Evolutionary conservation across 148 eudicot species (phyloP).

Genomic region (Euryodendron excelsum): DNA sequence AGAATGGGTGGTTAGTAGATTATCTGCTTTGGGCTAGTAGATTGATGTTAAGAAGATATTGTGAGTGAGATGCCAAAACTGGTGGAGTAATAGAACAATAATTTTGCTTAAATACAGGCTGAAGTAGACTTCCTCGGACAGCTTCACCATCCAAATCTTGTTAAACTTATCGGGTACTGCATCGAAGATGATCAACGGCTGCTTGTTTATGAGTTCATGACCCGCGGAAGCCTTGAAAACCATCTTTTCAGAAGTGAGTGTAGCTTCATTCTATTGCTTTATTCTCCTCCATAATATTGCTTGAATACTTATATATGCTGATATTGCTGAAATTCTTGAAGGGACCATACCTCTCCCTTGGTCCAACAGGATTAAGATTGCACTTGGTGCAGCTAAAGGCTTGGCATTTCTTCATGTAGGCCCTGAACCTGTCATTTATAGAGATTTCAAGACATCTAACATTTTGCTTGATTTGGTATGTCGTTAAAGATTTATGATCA

Average conservation of each 20-base stretch:
- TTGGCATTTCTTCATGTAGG: slow-evolving; percentile 85
- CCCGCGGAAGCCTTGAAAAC: slow-evolving; percentile 98
- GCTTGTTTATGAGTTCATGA: slow-evolving; percentile 95
- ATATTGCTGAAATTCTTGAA: slow-evolving; percentile 29
- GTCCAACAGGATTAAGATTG: slow-evolving; percentile 87
- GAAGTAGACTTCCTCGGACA: slow-evolving; percentile 95
- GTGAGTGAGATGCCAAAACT: slow-evolving; percentile 14
- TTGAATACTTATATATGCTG: slow-evolving; percentile 6
- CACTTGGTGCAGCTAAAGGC: slow-evolving; percentile 94
- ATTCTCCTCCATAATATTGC: neutral
- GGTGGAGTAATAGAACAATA: neutral
- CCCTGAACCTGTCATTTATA: slow-evolving; percentile 78
- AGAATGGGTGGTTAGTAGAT: slow-evolving; percentile 98
- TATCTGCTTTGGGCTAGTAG: slow-evolving; percentile 32
- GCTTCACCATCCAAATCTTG: slow-evolving; percentile 96
- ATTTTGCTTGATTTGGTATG: slow-evolving; percentile 88
- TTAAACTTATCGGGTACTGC: slow-evolving; percentile 91
- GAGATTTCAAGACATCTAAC: slow-evolving; percentile 95
- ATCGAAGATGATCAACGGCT: slow-evolving; percentile 93
- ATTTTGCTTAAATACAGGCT: slow-evolving; percentile 54
- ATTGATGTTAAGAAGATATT: slow-evolving; percentile 13
- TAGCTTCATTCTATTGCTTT: neutral
- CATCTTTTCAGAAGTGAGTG: slow-evolving; percentile 94
- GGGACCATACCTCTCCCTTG: slow-evolving; percentile 95
- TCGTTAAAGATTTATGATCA: neutral